phyloP scores from a whole-genome alignment of 768 basidiomycete genomes.

The Kondoa subrosea region DNA sequence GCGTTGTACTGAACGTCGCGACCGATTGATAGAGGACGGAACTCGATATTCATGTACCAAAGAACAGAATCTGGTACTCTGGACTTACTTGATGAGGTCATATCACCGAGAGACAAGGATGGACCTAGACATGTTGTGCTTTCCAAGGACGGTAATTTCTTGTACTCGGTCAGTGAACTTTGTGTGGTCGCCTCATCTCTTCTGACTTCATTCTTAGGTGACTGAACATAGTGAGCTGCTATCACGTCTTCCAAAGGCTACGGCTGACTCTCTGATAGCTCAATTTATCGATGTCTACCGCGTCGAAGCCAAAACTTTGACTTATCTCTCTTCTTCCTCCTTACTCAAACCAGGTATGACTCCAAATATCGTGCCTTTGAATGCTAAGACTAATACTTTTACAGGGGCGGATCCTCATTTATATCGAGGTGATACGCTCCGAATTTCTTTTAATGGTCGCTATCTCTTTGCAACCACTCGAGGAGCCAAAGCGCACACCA shows the following conservation, averaged over 20 bases:
- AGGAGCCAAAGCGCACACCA: background rate
- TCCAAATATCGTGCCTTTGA: background rate
- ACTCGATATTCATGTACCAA: constrained; percentile 18
- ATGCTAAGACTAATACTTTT: too few relatives aligned
- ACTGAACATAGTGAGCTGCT: constrained; percentile 19
- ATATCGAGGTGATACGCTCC: constrained; percentile 17
- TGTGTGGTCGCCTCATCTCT: too few relatives aligned
- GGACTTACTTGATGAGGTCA: constrained; percentile 15
- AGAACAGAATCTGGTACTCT: constrained; percentile 5
- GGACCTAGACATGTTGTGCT: constrained; percentile 15
- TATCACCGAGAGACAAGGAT: constrained; percentile 8
- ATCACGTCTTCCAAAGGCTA: too few relatives aligned
- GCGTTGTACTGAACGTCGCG: background rate
- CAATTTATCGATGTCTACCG: constrained; percentile 19
- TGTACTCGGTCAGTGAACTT: constrained; percentile 12
- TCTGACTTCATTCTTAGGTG: constrained; percentile 6
- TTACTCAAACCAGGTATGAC: constrained; percentile 7
- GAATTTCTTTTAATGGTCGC: constrained; percentile 11
- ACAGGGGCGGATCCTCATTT: constrained; percentile 9
- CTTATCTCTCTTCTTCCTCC: constrained; percentile 9
- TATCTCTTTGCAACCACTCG: constrained; percentile 14
- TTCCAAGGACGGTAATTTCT: constrained; percentile 7
- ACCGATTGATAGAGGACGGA: constrained; percentile 12
- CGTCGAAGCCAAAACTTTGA: constrained; percentile 12
- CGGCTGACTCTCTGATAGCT: constrained; percentile 7